Evolutionary conservation across 495 filamentous ascomycete genomes (phyloP).

Genomic region (Aspergillus kassunensis): DNA sequence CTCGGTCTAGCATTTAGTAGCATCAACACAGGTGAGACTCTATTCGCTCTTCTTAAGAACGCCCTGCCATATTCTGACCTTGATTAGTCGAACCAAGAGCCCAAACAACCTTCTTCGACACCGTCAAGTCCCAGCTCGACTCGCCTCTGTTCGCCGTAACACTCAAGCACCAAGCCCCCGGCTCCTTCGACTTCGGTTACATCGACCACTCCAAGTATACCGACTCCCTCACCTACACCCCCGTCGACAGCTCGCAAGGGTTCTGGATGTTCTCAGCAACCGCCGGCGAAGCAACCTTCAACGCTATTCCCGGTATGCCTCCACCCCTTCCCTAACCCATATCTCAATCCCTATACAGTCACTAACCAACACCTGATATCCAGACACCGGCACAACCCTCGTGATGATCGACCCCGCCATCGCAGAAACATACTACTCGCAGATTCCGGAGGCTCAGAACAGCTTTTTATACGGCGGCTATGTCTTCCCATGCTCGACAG

Average conservation of each 20-base stretch:
- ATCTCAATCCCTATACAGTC: background rate
- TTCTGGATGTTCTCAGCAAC: slow-evolving; percentile 68
- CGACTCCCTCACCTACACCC: slow-evolving; percentile 56
- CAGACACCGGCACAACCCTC: slow-evolving; percentile 70
- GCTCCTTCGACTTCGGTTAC: slow-evolving; percentile 72
- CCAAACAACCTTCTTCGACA: slow-evolving; percentile 72
- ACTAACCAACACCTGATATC: background rate
- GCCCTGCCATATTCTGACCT: background rate
- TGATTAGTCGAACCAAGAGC: slow-evolving; percentile 46
- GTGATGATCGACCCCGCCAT: slow-evolving; percentile 55
- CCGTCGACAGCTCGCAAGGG: slow-evolving; percentile 56
- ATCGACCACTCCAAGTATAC: slow-evolving; percentile 61
- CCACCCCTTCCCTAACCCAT: background rate
- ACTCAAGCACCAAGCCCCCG: slow-evolving; percentile 60
- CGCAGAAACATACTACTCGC: slow-evolving; percentile 60
- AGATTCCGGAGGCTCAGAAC: slow-evolving; percentile 51
- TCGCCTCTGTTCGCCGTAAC: slow-evolving; percentile 65
- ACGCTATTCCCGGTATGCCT: slow-evolving; percentile 37
- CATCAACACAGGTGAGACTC: slow-evolving; percentile 55
- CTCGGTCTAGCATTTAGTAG: slow-evolving; percentile 67
- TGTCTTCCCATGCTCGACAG: slow-evolving; percentile 59
- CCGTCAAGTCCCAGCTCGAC: slow-evolving; percentile 54
- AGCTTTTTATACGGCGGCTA: slow-evolving; percentile 55
- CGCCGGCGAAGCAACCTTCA: slow-evolving; percentile 25
- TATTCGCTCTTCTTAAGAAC: background rate